Evolutionary conservation across 495 filamentous ascomycete genomes (phyloP), one percentile per base, ranked within the genome.

Genomic region (Cercophora newfieldiana): DNA sequence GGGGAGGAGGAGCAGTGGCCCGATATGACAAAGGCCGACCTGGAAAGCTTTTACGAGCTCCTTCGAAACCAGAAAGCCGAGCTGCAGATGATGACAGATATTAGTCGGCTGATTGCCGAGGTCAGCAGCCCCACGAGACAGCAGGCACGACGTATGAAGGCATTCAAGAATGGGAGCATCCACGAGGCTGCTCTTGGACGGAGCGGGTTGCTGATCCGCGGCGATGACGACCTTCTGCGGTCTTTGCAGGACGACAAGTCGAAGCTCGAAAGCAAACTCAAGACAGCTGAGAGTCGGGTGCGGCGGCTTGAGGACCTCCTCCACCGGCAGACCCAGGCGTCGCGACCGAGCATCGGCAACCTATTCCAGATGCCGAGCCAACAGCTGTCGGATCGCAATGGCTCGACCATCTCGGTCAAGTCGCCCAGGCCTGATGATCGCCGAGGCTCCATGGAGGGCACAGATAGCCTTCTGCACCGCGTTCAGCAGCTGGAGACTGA

Each of bases 121-220:
- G 79, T 92, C n/a, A 85, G 82, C 66, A 87, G 81, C 50, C 93
- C 94, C 0, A 93, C 90, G 5, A 89, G 88, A 67, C 84, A 85
- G 65, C 90, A 91, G 72, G 84, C 86, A 53, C 92, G 90, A 74
- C 85, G 91, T 57, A 87, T 92, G 47, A 96, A 93, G 71, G 92
- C 91, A 0, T 98, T 99, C 83, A 98, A 97, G 71, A 92, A 93
- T 69, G 96, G 95, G 48, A 97, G 94, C 70, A 84, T 99, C 14
- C 93, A 97, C 69, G 95, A 98, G 70, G 88, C 89, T 16, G 83
- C 83, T 12, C 81, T 92, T 54, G 91, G 92, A 33, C 87, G 87
- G 65, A 93, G 90, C 63, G 94, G 93, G 10, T 82, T 97, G 24
- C 75, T 97, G 33, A 82, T 94, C 7, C 86, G 90, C 37, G 91